These are phyloP conservation scores for Erigeron philadelphicus DNA, from an alignment of 140 eudicot species.

Conservation along the genomic window DNA sequence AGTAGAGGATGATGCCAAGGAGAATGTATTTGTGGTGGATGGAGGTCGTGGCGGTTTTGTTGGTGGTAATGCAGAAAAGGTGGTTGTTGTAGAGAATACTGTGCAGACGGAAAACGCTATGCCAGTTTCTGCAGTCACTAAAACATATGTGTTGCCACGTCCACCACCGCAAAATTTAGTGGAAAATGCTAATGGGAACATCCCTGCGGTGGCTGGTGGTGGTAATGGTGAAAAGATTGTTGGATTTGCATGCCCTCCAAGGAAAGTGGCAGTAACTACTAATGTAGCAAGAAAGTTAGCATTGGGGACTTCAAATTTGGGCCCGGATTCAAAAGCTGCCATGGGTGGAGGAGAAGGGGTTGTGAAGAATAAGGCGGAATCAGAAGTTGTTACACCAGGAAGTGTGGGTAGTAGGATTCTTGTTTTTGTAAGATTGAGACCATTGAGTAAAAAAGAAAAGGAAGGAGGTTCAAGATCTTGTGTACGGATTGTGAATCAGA, in stretches of 20 bases:
- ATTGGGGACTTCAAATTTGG: constrained; percentile 38
- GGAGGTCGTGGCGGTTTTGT: too few species aligned
- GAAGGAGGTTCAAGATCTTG: constrained; percentile 71
- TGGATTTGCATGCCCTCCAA: constrained; percentile 53
- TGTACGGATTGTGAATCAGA: constrained; percentile 58
- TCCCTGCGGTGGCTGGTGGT: constrained; percentile 30
- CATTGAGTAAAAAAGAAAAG: constrained; percentile 67
- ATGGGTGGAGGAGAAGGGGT: constrained; percentile 22
- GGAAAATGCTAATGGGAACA: constrained; percentile 44
- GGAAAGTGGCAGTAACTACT: constrained; percentile 25
- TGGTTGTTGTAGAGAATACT: constrained; percentile 16
- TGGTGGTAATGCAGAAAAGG: too few species aligned
- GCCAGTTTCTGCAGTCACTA: constrained; percentile 36
- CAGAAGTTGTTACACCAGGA: constrained; percentile 27
- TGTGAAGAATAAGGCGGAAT: constrained; percentile 31
- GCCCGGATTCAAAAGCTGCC: constrained; percentile 1
- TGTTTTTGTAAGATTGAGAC: constrained; percentile 78
- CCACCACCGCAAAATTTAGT: constrained; percentile 16
- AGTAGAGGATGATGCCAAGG: too few species aligned
- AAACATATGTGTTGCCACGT: constrained; percentile 42
- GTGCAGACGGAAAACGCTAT: constrained; percentile 52
- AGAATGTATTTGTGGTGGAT: too few species aligned
- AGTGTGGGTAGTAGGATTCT: constrained; percentile 46
- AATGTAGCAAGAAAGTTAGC: constrained; percentile 63
- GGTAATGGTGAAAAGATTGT: constrained; percentile 44